These are phyloP conservation scores for Annona cherimola DNA, from an alignment of 164 flowering plant species.

Conservation along the genomic window DNA sequence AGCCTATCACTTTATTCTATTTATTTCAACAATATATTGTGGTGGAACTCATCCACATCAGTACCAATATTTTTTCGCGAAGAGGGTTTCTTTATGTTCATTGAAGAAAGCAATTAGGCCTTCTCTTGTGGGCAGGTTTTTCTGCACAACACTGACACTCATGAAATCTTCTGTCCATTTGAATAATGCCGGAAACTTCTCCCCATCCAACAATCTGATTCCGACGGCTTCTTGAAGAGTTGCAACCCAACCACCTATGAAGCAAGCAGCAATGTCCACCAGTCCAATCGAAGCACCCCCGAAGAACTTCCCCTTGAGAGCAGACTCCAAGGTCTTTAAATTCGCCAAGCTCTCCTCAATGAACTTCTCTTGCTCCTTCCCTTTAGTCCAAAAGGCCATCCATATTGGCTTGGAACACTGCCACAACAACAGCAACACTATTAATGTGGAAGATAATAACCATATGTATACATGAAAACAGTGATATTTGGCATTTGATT, in stretches of 20 bases:
- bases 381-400: slow-evolving; percentile 6
- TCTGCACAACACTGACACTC: slow-evolving; percentile 20
- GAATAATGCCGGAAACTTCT: slow-evolving; percentile 30
- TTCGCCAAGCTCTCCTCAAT: slow-evolving; percentile 25
- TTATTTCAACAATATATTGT: background rate
- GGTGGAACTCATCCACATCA: background rate
- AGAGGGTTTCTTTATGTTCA: slow-evolving; percentile 4
- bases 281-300: slow-evolving; percentile 41
- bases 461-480: no score
- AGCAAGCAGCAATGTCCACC: slow-evolving; percentile 33
- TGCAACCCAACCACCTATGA: slow-evolving; percentile 26
- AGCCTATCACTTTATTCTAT: background rate
- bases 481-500: no score
- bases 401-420: slow-evolving; percentile 7
- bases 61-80: background rate
- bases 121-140: slow-evolving; percentile 34
- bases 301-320: slow-evolving; percentile 38
- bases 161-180: slow-evolving; percentile 31
- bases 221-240: slow-evolving; percentile 27
- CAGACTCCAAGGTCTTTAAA: slow-evolving; percentile 30
- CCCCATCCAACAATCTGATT: slow-evolving; percentile 22
- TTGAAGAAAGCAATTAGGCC: slow-evolving; percentile 9
- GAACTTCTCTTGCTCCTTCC: slow-evolving; percentile 9
- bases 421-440: background rate
- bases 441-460: no score